phyloP scores from a whole-genome alignment of 257 asterid species.

The Linaria vulgaris region DNA sequence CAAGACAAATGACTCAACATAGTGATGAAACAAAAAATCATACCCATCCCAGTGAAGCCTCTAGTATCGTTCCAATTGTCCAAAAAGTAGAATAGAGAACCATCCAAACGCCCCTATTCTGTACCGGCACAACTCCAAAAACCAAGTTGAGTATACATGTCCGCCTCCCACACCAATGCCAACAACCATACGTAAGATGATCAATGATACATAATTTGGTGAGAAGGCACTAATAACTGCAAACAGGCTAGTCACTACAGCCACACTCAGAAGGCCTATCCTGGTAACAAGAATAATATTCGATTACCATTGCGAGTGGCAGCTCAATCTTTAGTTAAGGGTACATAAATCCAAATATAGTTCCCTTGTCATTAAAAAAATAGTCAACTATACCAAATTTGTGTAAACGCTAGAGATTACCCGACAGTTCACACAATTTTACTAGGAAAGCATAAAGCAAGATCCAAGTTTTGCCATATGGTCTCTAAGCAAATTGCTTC shows the following conservation, averaged over 20 bases:
- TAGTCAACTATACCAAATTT: neutral
- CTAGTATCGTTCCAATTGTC: slow-evolving; percentile 77
- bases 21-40: slow-evolving; percentile 10
- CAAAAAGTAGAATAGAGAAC: slow-evolving; percentile 61
- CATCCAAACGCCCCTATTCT: too few species aligned
- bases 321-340: neutral
- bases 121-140: too few species aligned
- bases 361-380: neutral
- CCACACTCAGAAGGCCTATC: slow-evolving; percentile 68
- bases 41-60: slow-evolving; percentile 83
- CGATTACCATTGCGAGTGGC: neutral
- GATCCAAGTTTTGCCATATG: neutral
- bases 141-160: slow-evolving; percentile 78
- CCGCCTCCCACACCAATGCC: slow-evolving; percentile 88
- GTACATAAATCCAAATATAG: neutral
- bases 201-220: slow-evolving; percentile 53
- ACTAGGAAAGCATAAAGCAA: neutral
- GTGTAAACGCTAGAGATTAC: too few species aligned
- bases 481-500: neutral
- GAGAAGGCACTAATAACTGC: slow-evolving; percentile 62
- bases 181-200: slow-evolving; percentile 55
- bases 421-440: neutral
- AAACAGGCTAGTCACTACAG: slow-evolving; percentile 53
- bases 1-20: neutral
- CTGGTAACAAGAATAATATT: slow-evolving; percentile 41